phyloP scores from a whole-genome alignment of 176 grass and related monocot species.

The Hyparrhenia diplandra region DNA sequence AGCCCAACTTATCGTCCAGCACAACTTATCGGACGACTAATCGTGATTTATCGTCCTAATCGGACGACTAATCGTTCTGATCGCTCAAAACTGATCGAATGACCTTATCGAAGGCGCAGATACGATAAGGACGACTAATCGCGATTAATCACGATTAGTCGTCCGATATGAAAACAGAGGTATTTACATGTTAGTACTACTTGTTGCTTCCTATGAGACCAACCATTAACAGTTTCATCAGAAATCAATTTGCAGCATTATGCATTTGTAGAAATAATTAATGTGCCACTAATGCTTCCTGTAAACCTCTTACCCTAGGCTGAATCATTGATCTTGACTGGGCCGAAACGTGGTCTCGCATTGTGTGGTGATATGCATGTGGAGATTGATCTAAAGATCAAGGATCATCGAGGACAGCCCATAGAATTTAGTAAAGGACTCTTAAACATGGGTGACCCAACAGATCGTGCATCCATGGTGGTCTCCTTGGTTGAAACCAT shows the following conservation, averaged over 20 bases:
- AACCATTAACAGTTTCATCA: too few relatives aligned
- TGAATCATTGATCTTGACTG: neutral
- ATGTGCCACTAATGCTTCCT: neutral
- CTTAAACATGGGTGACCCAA: neutral
- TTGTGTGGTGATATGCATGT: neutral
- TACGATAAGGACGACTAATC: neutral
- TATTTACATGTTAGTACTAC: too few relatives aligned
- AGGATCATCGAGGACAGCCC: neutral
- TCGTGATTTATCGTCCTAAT: too few relatives aligned
- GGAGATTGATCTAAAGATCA: slow-evolving; percentile 1
- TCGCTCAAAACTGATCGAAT: too few relatives aligned
- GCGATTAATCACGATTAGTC: too few relatives aligned
- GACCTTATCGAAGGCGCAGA: too few relatives aligned
- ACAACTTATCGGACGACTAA: too few relatives aligned
- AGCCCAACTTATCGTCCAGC: too few relatives aligned
- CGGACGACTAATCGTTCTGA: too few relatives aligned
- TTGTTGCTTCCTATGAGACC: too few relatives aligned
- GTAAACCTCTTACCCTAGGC: neutral
- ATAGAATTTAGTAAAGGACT: neutral
- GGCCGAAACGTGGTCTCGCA: neutral
- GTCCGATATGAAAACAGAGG: too few relatives aligned
- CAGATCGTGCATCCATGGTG: neutral
- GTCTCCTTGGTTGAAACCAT: neutral
- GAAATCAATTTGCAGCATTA: too few relatives aligned
- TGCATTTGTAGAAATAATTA: neutral